Evolutionary conservation across 495 filamentous ascomycete genomes (phyloP).

Genomic region (Aspergillus mulundensis): DNA sequence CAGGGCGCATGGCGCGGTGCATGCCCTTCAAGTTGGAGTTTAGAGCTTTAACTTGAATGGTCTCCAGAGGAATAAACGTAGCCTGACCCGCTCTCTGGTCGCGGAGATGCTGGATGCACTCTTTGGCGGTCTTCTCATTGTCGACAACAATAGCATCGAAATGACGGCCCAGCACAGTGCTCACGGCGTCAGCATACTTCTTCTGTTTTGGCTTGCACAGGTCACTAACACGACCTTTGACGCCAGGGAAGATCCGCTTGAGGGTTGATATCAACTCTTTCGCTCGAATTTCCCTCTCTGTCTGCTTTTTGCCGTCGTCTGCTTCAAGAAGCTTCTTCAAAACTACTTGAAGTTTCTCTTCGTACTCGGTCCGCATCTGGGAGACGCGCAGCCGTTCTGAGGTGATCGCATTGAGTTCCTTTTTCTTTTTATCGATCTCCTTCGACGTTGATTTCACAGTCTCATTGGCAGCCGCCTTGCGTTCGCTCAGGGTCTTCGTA

Average conservation of each 20-base stretch:
- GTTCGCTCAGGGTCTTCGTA: constrained; percentile 62
- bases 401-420: constrained; percentile 75
- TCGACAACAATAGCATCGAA: constrained; percentile 97
- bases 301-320: constrained; percentile 77
- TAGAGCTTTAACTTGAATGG: constrained; percentile 85
- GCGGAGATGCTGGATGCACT: constrained; percentile 91
- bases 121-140: constrained; percentile 86
- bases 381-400: constrained; percentile 78
- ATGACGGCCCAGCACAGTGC: constrained; percentile 85
- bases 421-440: constrained; percentile 86
- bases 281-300: constrained; percentile 68
- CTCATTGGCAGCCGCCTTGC: constrained; percentile 54
- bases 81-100: constrained; percentile 81
- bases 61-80: constrained; percentile 93
- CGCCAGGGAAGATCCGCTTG: constrained; percentile 87
- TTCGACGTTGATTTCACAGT: constrained; percentile 62
- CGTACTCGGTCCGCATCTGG: constrained; percentile 77
- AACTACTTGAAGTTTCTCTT: constrained; percentile 83
- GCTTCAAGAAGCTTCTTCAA: constrained; percentile 75
- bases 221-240: constrained; percentile 84
- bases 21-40: constrained; percentile 90
- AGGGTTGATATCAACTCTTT: constrained; percentile 78
- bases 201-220: constrained; percentile 95
- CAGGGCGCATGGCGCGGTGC: constrained; percentile 76
- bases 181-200: constrained; percentile 89